Conservation (phyloP, 225 moss, liverwort and hornwort species). For the Anthoceros angustus region DNA sequence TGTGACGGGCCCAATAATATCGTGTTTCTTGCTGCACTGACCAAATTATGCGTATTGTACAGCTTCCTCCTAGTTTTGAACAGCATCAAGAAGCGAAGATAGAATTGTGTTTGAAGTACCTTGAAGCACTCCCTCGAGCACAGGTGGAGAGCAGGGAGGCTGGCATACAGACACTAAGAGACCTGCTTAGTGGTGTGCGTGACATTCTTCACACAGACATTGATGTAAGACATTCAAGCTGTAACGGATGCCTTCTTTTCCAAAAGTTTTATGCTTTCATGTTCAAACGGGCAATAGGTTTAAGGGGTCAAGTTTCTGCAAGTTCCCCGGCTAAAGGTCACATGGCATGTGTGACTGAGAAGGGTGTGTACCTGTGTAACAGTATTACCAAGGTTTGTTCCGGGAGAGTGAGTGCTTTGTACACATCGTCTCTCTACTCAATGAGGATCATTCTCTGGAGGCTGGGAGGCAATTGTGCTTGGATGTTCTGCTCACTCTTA, state of each 20-base stretch:
- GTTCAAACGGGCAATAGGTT: not conserved
- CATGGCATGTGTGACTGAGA: not conserved
- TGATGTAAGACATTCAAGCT: conserved; percentile 23
- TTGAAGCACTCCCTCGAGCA: conserved; percentile 57
- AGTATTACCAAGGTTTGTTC: conserved; percentile 75
- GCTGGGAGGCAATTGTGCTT: conserved; percentile 53
- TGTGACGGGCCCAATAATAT: not conserved
- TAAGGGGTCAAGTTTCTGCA: not conserved
- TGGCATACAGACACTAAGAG: conserved; percentile 47
- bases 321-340: not conserved
- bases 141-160: conserved; percentile 51
- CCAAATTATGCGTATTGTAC: conserved; percentile 13
- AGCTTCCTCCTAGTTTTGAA: conserved; percentile 53
- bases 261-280: conserved; percentile 5
- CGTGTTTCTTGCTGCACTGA: not conserved
- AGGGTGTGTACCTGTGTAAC: conserved; percentile 11
- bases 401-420: conserved; percentile 77
- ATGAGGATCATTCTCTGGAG: conserved; percentile 49
- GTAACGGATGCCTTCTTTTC: conserved; percentile 7
- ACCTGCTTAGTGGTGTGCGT: conserved; percentile 52
- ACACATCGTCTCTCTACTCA: conserved; percentile 64
- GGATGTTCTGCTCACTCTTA: conserved; percentile 58
- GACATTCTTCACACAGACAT: conserved; percentile 58
- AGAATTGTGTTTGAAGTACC: conserved; percentile 53
- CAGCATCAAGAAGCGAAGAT: conserved; percentile 64